These are phyloP conservation scores for Furcasterigmium sp. DNA, from an alignment of 2,329 filamentous ascomycete species.

Conservation along the genomic window DNA sequence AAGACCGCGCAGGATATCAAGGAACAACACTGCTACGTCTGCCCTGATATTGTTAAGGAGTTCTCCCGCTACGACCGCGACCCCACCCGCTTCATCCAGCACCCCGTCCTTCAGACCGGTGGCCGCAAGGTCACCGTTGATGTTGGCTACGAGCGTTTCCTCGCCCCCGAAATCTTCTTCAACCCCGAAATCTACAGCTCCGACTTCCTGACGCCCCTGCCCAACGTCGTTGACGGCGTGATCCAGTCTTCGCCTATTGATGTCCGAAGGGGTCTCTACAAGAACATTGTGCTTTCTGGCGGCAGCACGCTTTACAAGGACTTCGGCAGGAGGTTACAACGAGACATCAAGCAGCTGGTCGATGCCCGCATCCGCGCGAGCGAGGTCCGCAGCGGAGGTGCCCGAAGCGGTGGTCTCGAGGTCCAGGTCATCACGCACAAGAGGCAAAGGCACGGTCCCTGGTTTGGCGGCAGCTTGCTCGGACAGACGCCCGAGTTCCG, in stretches of 20 bases:
- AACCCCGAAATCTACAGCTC: constrained; percentile 99
- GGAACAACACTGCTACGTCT: constrained; percentile 98
- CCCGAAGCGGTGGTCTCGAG: constrained; percentile 88
- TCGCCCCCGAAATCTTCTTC: constrained; percentile 99
- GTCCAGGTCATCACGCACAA: constrained; percentile 98
- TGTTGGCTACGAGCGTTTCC: constrained; percentile 95
- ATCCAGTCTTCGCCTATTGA: constrained; percentile 98
- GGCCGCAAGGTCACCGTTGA: constrained; percentile 83
- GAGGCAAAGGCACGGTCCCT: constrained; percentile 92
- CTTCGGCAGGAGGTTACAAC: constrained; percentile 90
- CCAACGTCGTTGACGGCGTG: constrained; percentile 89
- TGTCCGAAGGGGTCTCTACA: constrained; percentile 93
- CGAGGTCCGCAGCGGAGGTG: constrained; percentile 85
- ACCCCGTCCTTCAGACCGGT: constrained; percentile 79
- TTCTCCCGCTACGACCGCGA: constrained; percentile 93
- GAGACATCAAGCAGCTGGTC: constrained; percentile 94
- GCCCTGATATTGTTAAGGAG: constrained; percentile 97
- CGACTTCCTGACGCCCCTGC: constrained; percentile 93
- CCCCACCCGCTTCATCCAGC: constrained; percentile 83
- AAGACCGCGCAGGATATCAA: constrained; percentile 99
- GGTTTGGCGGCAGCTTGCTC: constrained; percentile 95
- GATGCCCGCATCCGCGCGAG: constrained; percentile 90
- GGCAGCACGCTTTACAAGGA: constrained; percentile 98
- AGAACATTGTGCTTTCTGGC: constrained; percentile 98
- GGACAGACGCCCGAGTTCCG: constrained; percentile 98